These are phyloP conservation scores for Kalmusia sp. DNA, from an alignment of 2,329 filamentous ascomycete genomes.

Conservation along the genomic window DNA sequence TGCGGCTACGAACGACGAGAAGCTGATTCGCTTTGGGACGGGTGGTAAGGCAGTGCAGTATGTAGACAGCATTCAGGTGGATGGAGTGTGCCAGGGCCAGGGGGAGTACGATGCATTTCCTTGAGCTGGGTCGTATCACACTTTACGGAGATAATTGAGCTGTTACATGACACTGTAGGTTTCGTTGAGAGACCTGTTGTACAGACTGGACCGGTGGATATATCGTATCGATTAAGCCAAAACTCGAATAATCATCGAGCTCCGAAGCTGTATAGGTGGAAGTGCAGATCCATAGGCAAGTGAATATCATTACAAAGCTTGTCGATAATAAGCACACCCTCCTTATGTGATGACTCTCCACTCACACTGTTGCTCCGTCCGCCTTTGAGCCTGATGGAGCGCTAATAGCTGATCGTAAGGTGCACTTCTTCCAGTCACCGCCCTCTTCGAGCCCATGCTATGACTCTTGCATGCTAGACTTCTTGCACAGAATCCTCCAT, in stretches of 20 bases:
- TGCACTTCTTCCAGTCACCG: conserved; percentile 82
- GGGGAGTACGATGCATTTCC: conserved; percentile 21
- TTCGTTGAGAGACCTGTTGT: no score
- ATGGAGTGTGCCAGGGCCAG: conserved; percentile 18
- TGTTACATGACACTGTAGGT: no score
- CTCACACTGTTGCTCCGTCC: conserved; percentile 94
- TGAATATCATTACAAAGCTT: no score
- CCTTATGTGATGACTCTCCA: no score
- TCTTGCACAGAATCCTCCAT: conserved; percentile 84
- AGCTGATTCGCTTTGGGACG: conserved; percentile 20
- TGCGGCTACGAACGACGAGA: conserved; percentile 14
- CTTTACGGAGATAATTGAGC: no score
- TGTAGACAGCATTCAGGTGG: conserved; percentile 20
- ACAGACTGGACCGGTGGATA: no score
- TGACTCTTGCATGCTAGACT: conserved; percentile 94
- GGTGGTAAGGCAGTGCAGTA: conserved; percentile 16
- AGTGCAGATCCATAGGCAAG: no score
- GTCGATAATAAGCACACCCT: no score
- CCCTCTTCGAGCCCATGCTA: conserved; percentile 88
- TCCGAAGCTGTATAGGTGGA: no score
- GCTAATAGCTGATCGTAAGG: conserved; percentile 88
- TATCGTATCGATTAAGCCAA: no score
- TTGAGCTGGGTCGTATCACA: no score
- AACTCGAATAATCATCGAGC: no score
- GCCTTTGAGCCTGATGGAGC: conserved; percentile 85